These are phyloP conservation scores for Medicago arabica DNA, from an alignment of 306 rosid species.

Conservation along the genomic window DNA sequence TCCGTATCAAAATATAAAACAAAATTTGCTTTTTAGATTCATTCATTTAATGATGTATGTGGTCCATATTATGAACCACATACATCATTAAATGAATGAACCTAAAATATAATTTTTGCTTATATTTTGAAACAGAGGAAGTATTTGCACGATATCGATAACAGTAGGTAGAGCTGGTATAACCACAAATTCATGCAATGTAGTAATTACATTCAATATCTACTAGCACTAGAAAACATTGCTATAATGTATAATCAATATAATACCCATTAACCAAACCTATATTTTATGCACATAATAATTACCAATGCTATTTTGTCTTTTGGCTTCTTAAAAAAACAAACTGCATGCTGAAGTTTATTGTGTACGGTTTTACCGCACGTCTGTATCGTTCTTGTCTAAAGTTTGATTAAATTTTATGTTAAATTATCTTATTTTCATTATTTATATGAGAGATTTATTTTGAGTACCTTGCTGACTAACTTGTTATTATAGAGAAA, in stretches of 20 bases:
- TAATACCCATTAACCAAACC: constrained; percentile 17
- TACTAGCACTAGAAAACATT: background rate
- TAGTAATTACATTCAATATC: constrained; percentile 23
- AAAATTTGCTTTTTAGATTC: too few species aligned
- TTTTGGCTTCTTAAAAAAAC: too few species aligned
- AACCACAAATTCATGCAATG: constrained; percentile 5
- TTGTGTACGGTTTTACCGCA: constrained; percentile 28
- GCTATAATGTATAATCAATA: constrained; percentile 24
- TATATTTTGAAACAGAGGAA: too few species aligned
- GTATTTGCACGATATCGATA: too few species aligned
- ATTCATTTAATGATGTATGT: too few species aligned
- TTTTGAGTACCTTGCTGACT: constrained; percentile 33
- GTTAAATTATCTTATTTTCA: constrained; percentile 4
- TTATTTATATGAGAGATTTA: constrained; percentile 32
- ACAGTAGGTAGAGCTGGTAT: background rate
- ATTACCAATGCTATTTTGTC: background rate
- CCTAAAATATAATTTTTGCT: too few species aligned
- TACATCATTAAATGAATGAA: too few species aligned
- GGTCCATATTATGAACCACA: too few species aligned
- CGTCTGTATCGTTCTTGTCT: constrained; percentile 37
- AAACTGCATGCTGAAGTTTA: background rate
- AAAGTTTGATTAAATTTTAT: constrained; percentile 2
- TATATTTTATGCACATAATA: constrained; percentile 1
- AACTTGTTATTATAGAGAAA: constrained; percentile 27
- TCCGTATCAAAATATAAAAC: too few species aligned